Evolutionary conservation across 2,329 filamentous ascomycete genomes (phyloP).

Genomic region (Teratosphaeria pseudoeucalypti): DNA sequence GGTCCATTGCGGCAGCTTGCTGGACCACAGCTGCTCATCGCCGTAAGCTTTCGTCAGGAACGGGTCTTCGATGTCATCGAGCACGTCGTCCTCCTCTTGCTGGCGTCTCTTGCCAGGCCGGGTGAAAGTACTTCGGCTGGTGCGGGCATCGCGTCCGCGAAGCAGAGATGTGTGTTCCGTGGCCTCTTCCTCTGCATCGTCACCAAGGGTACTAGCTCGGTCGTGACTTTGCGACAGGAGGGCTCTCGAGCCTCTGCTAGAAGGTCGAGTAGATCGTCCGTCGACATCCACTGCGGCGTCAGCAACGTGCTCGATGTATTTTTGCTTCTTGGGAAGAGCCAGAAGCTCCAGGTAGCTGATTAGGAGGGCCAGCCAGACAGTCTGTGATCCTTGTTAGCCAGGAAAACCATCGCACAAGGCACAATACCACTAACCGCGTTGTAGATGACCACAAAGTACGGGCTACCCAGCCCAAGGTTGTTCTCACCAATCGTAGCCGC

Average conservation of each 20-base stretch:
- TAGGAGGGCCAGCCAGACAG: slow-evolving; percentile 59
- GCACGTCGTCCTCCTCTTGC: slow-evolving; percentile 26
- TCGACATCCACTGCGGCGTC: slow-evolving; percentile 8
- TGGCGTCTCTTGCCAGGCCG: slow-evolving; percentile 36
- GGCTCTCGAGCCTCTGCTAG: slow-evolving; percentile 18
- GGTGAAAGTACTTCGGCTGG: slow-evolving; percentile 40
- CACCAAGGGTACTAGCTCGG: slow-evolving; percentile 5
- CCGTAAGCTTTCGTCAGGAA: slow-evolving; percentile 41
- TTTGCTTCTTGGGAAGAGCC: slow-evolving; percentile 56
- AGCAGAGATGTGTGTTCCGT: slow-evolving; percentile 50
- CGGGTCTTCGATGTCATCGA: slow-evolving; percentile 19
- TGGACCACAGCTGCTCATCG: slow-evolving; percentile 78
- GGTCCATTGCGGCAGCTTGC: slow-evolving; percentile 65
- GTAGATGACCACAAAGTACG: slow-evolving; percentile 74
- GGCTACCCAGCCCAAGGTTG: slow-evolving; percentile 59
- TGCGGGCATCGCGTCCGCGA: slow-evolving; percentile 32
- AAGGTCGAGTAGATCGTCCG: slow-evolving; percentile 13
- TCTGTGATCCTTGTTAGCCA: background rate
- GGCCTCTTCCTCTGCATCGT: slow-evolving; percentile 32
- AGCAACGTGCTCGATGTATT: slow-evolving; percentile 50
- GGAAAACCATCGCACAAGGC: background rate
- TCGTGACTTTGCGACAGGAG: slow-evolving; percentile 10
- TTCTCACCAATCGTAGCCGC: slow-evolving; percentile 65
- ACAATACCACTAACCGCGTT: slow-evolving; percentile 40
- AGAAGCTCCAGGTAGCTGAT: slow-evolving; percentile 75